Evolutionary conservation across 352 stramenopile genomes (phyloP).

Genomic region (Globisporangium irregulare): DNA sequence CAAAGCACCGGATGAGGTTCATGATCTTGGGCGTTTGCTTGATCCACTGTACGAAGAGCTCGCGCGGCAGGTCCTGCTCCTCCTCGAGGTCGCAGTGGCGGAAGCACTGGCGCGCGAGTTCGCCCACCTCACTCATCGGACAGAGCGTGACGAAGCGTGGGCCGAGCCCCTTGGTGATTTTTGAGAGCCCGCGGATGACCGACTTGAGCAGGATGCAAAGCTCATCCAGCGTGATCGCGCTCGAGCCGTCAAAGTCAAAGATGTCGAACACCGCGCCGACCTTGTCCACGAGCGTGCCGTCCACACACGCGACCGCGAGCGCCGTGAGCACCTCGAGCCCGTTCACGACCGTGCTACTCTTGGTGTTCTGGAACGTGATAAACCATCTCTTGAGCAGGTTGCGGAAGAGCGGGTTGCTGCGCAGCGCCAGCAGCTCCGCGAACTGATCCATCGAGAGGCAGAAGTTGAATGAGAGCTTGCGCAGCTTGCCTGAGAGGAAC

Average conservation of each 20-base stretch:
- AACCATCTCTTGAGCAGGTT: constrained; percentile 59
- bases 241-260: constrained; percentile 73
- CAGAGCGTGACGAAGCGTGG: constrained; percentile 51
- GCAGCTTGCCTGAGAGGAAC: constrained; percentile 50
- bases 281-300: constrained; percentile 63
- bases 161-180: constrained; percentile 58
- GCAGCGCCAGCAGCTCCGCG: constrained; percentile 57
- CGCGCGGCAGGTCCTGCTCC: constrained; percentile 56
- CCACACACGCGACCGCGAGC: constrained; percentile 41
- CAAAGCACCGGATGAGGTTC: constrained; percentile 67
- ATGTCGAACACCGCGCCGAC: constrained; percentile 61
- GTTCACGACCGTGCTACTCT: constrained; percentile 57
- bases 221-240: constrained; percentile 69
- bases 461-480: constrained; percentile 73
- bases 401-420: constrained; percentile 55
- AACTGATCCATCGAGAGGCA: constrained; percentile 65
- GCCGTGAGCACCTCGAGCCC: constrained; percentile 66
- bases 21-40: constrained; percentile 73
- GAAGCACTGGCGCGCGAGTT: constrained; percentile 65
- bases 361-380: constrained; percentile 63
- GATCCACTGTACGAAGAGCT: constrained; percentile 55
- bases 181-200: constrained; percentile 58
- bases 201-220: constrained; percentile 76
- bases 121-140: constrained; percentile 55
- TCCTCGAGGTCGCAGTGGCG: constrained; percentile 59